Conservation (phyloP, 2,329 filamentous ascomycete species). For the Ceratocystis variospora region DNA sequence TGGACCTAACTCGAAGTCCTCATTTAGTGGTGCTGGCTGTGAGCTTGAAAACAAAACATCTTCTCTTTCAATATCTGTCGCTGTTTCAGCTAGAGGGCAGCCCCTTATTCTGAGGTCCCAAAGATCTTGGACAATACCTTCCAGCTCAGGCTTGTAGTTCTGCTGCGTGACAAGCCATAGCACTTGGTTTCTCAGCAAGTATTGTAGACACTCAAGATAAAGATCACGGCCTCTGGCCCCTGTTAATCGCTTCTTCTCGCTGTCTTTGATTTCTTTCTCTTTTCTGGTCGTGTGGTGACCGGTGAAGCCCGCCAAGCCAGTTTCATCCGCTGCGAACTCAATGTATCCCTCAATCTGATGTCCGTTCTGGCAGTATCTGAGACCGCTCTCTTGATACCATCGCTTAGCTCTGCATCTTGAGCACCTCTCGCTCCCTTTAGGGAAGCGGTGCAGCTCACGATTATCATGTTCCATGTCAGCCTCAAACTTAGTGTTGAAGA, state of each 20-base stretch:
- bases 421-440: slow-evolving; percentile 38
- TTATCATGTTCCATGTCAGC: slow-evolving; percentile 29
- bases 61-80: slow-evolving; percentile 1
- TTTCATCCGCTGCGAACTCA: slow-evolving; percentile 51
- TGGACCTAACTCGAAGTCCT: slow-evolving; percentile 21
- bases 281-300: slow-evolving; percentile 29
- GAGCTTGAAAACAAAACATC: slow-evolving; percentile 25
- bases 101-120: slow-evolving; percentile 58
- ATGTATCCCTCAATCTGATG: slow-evolving; percentile 60
- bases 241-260: slow-evolving; percentile 42
- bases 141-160: slow-evolving; percentile 57
- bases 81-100: slow-evolving; percentile 24
- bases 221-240: slow-evolving; percentile 61
- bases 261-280: slow-evolving; percentile 37
- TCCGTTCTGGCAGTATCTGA: slow-evolving; percentile 65
- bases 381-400: slow-evolving; percentile 62
- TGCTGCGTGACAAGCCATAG: slow-evolving; percentile 55
- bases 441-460: slow-evolving; percentile 37
- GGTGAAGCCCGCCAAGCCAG: slow-evolving; percentile 46
- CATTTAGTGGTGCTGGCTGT: slow-evolving; percentile 23
- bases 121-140: slow-evolving; percentile 66
- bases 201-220: slow-evolving; percentile 71
- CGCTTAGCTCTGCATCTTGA: slow-evolving; percentile 55
- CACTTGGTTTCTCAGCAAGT: slow-evolving; percentile 71
- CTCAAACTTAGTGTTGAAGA: neutral